A percentile compares a stretch with the other conserved stretches of the same genome.
Conservation (phyloP, 768 basidiomycete genomes). For the Termitomyces sp. region DNA sequence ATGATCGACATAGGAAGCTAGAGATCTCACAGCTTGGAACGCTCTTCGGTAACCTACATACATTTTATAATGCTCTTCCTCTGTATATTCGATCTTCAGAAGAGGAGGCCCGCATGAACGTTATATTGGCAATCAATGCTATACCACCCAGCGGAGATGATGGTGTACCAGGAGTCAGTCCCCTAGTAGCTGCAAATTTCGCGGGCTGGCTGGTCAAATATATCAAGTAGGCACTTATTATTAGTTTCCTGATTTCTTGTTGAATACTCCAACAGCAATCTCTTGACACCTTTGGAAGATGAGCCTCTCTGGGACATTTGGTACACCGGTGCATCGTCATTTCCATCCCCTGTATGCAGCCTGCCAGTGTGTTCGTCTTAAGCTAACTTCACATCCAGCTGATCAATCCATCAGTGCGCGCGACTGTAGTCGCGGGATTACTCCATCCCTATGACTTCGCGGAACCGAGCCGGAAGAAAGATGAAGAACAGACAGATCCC, state of each 20-base stretch:
- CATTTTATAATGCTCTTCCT: constrained; percentile 34
- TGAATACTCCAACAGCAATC: constrained; percentile 29
- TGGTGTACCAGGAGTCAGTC: constrained; percentile 12
- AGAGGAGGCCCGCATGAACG: constrained; percentile 22
- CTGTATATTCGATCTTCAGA: constrained; percentile 31
- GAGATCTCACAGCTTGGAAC: constrained; percentile 24
- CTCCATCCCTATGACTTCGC: constrained; percentile 54
- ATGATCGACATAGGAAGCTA: constrained; percentile 33
- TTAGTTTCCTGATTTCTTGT: background rate
- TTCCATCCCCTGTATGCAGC: constrained; percentile 59
- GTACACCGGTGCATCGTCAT: constrained; percentile 64
- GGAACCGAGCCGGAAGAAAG: constrained; percentile 11
- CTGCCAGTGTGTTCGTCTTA: background rate
- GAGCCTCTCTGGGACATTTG: constrained; percentile 64
- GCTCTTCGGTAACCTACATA: constrained; percentile 39
- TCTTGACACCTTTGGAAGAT: constrained; percentile 46
- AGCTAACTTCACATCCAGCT: constrained; percentile 36
- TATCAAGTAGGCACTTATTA: constrained; percentile 40
- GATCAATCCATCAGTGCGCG: constrained; percentile 67
- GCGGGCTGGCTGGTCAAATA: constrained; percentile 51
- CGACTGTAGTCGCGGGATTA: constrained; percentile 59
- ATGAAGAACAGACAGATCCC: constrained; percentile 10
- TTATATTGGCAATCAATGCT: constrained; percentile 19
- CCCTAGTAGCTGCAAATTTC: constrained; percentile 26
- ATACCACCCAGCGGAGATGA: constrained; percentile 14